Evolutionary conservation across 495 filamentous ascomycete genomes (phyloP).

Genomic region (Podospora anserina): DNA sequence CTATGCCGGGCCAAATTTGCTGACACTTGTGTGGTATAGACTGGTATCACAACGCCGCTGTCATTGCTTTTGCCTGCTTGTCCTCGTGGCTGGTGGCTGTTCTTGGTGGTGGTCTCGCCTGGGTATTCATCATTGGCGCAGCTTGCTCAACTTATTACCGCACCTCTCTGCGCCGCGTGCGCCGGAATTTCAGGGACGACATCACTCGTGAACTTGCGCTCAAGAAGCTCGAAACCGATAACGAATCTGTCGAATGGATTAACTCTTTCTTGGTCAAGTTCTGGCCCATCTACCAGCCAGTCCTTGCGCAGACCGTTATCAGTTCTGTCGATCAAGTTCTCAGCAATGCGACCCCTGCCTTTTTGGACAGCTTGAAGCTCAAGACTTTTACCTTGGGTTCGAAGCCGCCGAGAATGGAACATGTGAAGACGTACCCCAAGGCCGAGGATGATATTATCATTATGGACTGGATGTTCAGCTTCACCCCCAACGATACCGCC

Average conservation of each 20-base stretch:
- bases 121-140: conserved; percentile 92
- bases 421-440: conserved; percentile 97
- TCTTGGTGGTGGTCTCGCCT: conserved; percentile 84
- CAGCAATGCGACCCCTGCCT: conserved; percentile 83
- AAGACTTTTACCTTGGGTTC: conserved; percentile 88
- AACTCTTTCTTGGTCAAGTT: conserved; percentile 98
- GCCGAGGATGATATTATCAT: conserved; percentile 90
- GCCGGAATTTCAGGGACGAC: conserved; percentile 95
- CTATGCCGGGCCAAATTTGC: no score
- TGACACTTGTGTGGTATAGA: conserved; percentile 47
- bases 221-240: conserved; percentile 83
- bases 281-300: conserved; percentile 97
- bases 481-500: conserved; percentile 88
- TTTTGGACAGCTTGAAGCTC: conserved; percentile 88
- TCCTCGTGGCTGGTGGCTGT: conserved; percentile 85
- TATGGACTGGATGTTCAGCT: conserved; percentile 99
- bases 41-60: conserved; percentile 94
- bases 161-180: conserved; percentile 87
- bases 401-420: conserved; percentile 93
- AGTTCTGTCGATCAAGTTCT: conserved; percentile 92
- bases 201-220: conserved; percentile 90
- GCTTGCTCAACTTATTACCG: conserved; percentile 92
- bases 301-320: conserved; percentile 88
- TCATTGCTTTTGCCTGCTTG: conserved; percentile 91
- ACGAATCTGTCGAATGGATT: conserved; percentile 96